Evolutionary conservation across 805 yeast species (phyloP).

Genomic region (Saccharomyces eubayanus): DNA sequence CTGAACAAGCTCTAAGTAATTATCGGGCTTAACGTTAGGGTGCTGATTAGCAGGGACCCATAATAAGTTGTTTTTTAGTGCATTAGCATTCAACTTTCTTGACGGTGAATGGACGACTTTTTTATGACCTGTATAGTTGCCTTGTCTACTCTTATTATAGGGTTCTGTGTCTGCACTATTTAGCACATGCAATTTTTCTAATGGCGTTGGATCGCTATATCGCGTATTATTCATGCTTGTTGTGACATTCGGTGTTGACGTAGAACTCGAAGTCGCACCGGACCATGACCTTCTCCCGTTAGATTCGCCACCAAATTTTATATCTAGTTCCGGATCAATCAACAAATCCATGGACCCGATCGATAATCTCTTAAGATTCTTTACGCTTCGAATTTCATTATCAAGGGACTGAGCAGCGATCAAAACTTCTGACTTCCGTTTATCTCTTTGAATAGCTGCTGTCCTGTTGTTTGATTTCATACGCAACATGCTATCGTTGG

Average conservation of each 20-base stretch:
- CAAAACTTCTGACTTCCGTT: constrained; percentile 36
- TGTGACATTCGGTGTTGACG: background rate
- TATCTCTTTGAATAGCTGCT: background rate
- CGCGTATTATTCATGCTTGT: background rate
- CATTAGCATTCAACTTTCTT: background rate
- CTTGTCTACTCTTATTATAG: background rate
- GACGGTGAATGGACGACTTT: background rate
- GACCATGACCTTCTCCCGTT: constrained; percentile 7
- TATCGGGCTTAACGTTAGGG: constrained; percentile 88
- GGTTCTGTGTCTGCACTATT: background rate
- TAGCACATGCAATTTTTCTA: background rate
- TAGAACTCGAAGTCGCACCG: background rate
- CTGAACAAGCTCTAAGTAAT: constrained; percentile 60
- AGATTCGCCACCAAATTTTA: constrained; percentile 18
- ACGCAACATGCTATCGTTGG: background rate
- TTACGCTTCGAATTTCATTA: constrained; percentile 62
- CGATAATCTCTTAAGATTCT: constrained; percentile 64
- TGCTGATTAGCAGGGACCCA: constrained; percentile 96
- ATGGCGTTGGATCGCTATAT: background rate
- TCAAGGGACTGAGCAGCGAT: constrained; percentile 70
- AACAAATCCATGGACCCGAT: constrained; percentile 45
- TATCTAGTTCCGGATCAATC: constrained; percentile 64
- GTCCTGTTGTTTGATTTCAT: background rate
- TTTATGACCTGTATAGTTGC: background rate
- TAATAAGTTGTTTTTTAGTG: constrained; percentile 44